Percentiles rank a stretch among this genome's conserved stretches.
Evolutionary conservation across 2,329 filamentous ascomycete species (phyloP).

Genomic region (Botrytis byssoidea): DNA sequence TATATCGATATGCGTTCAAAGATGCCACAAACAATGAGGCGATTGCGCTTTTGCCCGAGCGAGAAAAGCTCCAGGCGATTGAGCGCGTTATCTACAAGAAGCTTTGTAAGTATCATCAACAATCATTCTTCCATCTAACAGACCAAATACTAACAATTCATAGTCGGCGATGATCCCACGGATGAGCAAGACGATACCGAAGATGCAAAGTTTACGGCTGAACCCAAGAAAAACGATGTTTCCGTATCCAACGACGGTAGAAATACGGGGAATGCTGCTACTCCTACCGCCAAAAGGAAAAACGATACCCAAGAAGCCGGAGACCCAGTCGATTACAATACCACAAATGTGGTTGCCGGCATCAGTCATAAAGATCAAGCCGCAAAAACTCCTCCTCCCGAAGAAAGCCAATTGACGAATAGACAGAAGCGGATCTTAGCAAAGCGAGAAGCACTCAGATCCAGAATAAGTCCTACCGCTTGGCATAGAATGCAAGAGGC

Average conservation of each 20-base stretch:
- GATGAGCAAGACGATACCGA: accelerated
- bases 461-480: background rate
- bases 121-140: background rate
- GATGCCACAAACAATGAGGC: background rate
- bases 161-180: background rate
- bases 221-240: background rate
- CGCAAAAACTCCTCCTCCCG: background rate
- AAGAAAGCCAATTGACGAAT: background rate
- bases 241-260: background rate
- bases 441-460: background rate
- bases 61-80: background rate
- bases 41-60: background rate
- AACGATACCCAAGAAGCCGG: background rate
- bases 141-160: background rate
- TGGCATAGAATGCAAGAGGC: background rate
- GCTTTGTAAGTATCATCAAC: background rate
- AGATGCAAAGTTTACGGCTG: background rate
- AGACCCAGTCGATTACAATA: background rate
- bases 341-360: background rate
- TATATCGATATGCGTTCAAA: background rate
- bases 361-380: background rate
- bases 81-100: background rate
- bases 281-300: accelerated
- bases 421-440: background rate
- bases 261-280: accelerated